A percentile compares a stretch with the other conserved stretches of the same genome.
phyloP scores from a whole-genome alignment of 305 asterid species.

The Striga hermonthica region DNA sequence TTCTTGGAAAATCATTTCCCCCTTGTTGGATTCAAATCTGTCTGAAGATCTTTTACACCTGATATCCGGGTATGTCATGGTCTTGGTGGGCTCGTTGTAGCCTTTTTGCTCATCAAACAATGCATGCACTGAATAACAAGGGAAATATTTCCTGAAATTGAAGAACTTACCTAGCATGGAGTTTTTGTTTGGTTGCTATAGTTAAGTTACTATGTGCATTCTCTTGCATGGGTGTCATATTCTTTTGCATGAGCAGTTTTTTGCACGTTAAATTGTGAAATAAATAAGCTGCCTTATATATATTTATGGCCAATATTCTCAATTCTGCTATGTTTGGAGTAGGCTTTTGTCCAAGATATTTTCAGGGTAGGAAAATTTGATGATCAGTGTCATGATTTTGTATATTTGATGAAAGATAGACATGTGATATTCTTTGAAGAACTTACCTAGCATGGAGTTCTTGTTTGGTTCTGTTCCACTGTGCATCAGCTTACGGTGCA shows the following conservation, averaged over 20 bases:
- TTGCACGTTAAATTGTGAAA: slow-evolving; percentile 17
- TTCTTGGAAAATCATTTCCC: slow-evolving; percentile 44
- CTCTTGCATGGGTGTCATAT: slow-evolving; percentile 27
- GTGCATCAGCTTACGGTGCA: slow-evolving; percentile 56
- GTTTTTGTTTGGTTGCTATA: no score
- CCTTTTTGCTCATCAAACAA: slow-evolving; percentile 40
- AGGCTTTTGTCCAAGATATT: slow-evolving; percentile 13
- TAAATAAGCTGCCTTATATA: slow-evolving; percentile 17
- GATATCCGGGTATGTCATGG: slow-evolving; percentile 33
- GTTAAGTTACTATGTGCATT: slow-evolving; percentile 12
- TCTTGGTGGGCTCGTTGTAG: slow-evolving; percentile 41
- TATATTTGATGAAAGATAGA: slow-evolving; percentile 16
- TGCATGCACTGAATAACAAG: slow-evolving; percentile 41
- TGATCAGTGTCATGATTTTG: slow-evolving; percentile 1
- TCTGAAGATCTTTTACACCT: slow-evolving; percentile 35
- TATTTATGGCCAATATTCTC: slow-evolving; percentile 1
- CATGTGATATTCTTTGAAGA: slow-evolving; percentile 14
- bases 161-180: no score
- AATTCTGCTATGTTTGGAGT: not conserved
- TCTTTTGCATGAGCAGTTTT: slow-evolving; percentile 12
- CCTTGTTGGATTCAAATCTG: slow-evolving; percentile 31
- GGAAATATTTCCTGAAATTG: slow-evolving; percentile 48
- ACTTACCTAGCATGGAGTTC: slow-evolving; percentile 53
- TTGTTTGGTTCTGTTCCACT: slow-evolving; percentile 41
- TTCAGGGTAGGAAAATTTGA: not conserved